Evolutionary conservation across 371 early-diverging fungal species (phyloP).

Genomic region (Entomophthora muscae): DNA sequence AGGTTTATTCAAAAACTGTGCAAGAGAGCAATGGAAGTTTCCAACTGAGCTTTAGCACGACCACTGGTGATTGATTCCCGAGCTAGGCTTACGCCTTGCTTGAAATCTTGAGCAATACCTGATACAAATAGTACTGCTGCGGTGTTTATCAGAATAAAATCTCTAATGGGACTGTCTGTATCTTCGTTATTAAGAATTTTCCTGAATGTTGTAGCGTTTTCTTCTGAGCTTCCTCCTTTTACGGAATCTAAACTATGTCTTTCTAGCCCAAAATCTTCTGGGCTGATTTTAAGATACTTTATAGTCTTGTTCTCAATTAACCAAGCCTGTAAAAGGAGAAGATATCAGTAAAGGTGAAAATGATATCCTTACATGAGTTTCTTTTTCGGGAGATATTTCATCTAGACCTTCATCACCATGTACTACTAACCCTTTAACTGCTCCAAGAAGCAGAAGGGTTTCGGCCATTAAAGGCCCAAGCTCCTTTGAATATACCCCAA

Average conservation of each 20-base stretch:
- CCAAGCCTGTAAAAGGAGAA: conserved; percentile 34
- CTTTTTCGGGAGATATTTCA: conserved; percentile 64
- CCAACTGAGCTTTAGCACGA: conserved; percentile 37
- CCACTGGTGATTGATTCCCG: conserved; percentile 50
- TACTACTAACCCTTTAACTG: conserved; percentile 61
- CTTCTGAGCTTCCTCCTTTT: conserved; percentile 52
- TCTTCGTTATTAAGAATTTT: conserved; percentile 35
- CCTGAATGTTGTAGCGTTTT: conserved; percentile 52
- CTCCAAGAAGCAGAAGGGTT: conserved; percentile 55
- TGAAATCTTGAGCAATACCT: conserved; percentile 49
- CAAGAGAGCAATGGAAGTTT: conserved; percentile 21
- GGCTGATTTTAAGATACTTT: conserved; percentile 40
- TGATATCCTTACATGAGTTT: conserved; percentile 33
- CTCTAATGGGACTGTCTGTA: conserved; percentile 52
- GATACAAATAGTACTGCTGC: conserved; percentile 69
- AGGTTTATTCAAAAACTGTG: not conserved
- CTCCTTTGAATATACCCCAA: conserved; percentile 69
- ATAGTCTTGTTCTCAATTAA: conserved; percentile 37
- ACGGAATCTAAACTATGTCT: conserved; percentile 53
- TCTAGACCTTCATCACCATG: conserved; percentile 64
- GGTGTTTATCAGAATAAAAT: conserved; percentile 83
- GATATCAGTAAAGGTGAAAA: not conserved
- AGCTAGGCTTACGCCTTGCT: conserved; percentile 63
- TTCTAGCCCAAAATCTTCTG: conserved; percentile 71
- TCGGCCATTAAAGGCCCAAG: conserved; percentile 73